A percentile compares a stretch with the other conserved stretches of the same genome.
These are phyloP conservation scores for Phoenix roebelenii DNA, from an alignment of 176 grass and related monocot genomes.

Conservation along the genomic window DNA sequence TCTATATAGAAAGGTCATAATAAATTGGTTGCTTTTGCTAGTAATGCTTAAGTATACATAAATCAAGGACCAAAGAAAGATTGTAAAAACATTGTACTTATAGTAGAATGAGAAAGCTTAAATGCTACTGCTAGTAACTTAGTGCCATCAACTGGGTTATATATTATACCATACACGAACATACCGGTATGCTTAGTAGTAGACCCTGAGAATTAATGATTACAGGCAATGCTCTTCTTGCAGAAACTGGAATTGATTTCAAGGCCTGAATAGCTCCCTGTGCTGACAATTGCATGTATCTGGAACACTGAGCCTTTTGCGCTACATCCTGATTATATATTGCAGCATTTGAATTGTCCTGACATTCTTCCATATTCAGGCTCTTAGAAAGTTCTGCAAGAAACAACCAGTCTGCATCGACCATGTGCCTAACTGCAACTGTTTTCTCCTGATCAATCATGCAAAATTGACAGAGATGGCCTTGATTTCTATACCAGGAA, in stretches of 20 bases:
- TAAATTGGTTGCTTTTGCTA: background rate
- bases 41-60: too few relatives aligned
- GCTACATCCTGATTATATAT: slow-evolving; percentile 12
- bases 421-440: slow-evolving; percentile 52
- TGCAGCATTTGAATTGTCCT: slow-evolving; percentile 9
- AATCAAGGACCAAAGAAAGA: too few relatives aligned
- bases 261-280: slow-evolving; percentile 42
- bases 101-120: too few relatives aligned
- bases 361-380: slow-evolving; percentile 15
- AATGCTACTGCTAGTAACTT: too few relatives aligned
- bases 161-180: slow-evolving; percentile 6
- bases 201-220: slow-evolving; percentile 45
- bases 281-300: slow-evolving; percentile 51
- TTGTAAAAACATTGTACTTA: too few relatives aligned
- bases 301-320: slow-evolving; percentile 18
- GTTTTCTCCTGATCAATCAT: slow-evolving; percentile 23
- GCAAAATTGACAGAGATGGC: slow-evolving; percentile 42
- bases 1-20: too few relatives aligned
- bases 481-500: slow-evolving; percentile 30
- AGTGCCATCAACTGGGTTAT: too few relatives aligned
- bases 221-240: slow-evolving; percentile 71
- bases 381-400: slow-evolving; percentile 48
- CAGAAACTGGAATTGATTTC: slow-evolving; percentile 71
- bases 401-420: slow-evolving; percentile 83
- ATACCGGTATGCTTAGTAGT: slow-evolving; percentile 63